Percentiles rank a stretch among this genome's conserved stretches.
Conservation (phyloP, 176 grass and related monocot species). For the Musa schizocarpa region DNA sequence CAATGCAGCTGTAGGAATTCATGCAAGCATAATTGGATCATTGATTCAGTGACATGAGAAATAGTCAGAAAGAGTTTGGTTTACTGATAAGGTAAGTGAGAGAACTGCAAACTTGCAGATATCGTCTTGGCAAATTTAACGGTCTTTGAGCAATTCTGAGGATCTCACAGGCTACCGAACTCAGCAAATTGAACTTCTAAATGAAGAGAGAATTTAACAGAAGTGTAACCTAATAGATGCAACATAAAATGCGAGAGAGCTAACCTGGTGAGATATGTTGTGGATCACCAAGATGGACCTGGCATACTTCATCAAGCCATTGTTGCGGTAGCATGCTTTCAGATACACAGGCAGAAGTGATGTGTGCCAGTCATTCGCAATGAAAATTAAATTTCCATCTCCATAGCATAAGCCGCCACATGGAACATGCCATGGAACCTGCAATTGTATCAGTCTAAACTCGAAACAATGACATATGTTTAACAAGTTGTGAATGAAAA, state of each 20-base stretch:
- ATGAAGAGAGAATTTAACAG: not conserved
- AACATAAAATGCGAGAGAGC: not conserved
- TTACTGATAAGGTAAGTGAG: no score
- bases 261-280: constrained; percentile 87
- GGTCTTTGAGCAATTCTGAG: no score
- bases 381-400: constrained; percentile 79
- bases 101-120: no score
- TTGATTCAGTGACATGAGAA: no score
- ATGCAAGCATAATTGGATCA: no score
- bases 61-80: no score
- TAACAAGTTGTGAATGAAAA: not conserved
- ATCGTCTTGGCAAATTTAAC: no score
- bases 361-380: constrained; percentile 95
- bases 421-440: constrained; percentile 79
- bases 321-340: constrained; percentile 87
- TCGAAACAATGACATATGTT: not conserved
- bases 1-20: no score
- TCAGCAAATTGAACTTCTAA: not conserved
- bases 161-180: not conserved
- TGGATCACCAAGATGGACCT: constrained; percentile 86
- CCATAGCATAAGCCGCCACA: constrained; percentile 63
- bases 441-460: not conserved
- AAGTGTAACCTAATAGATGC: not conserved
- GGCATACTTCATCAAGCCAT: constrained; percentile 70
- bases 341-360: constrained; percentile 78